phyloP scores from a whole-genome alignment of 164 flowering plant genomes.

The Tetracentron sinense region DNA sequence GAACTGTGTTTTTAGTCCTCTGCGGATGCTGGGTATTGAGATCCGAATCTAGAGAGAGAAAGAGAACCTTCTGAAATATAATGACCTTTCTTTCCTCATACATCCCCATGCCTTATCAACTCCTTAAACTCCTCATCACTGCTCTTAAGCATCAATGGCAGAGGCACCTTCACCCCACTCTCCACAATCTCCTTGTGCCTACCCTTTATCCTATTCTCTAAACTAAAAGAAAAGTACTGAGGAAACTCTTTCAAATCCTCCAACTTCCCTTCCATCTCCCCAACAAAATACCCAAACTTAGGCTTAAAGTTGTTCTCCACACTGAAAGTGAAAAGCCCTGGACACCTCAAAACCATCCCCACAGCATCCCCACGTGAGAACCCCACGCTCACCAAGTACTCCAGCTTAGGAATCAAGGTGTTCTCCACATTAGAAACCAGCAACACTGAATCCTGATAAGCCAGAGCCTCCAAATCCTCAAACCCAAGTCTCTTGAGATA shows the following conservation, averaged over 20 bases:
- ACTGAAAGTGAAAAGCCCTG: conserved; percentile 81
- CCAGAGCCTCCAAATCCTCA: conserved; percentile 52
- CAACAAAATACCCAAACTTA: conserved; percentile 60
- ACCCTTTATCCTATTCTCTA: conserved; percentile 90
- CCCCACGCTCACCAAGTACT: conserved; percentile 54
- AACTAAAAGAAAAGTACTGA: conserved; percentile 86
- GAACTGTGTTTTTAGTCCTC: too few species aligned
- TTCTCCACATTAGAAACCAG: conserved; percentile 83
- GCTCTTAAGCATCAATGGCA: conserved; percentile 70
- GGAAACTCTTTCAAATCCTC: conserved; percentile 81
- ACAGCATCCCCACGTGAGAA: conserved; percentile 50
- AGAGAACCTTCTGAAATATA: too few species aligned
- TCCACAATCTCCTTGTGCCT: conserved; percentile 54
- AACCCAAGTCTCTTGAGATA: conserved; percentile 80
- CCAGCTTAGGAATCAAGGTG: conserved; percentile 73
- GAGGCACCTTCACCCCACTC: conserved; percentile 43
- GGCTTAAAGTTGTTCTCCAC: conserved; percentile 84
- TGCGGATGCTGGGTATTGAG: too few species aligned
- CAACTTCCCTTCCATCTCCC: conserved; percentile 57
- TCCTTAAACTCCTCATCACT: conserved; percentile 72
- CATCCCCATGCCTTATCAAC: conserved; percentile 27
- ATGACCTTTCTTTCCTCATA: conserved; percentile 4
- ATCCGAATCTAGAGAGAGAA: too few species aligned
- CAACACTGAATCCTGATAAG: conserved; percentile 66
- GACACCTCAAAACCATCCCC: conserved; percentile 82